Percentiles rank a stretch among this genome's conserved stretches.
Evolutionary conservation across 2,329 filamentous ascomycete species (phyloP).

Genomic region (Parastagonospora avenae): DNA sequence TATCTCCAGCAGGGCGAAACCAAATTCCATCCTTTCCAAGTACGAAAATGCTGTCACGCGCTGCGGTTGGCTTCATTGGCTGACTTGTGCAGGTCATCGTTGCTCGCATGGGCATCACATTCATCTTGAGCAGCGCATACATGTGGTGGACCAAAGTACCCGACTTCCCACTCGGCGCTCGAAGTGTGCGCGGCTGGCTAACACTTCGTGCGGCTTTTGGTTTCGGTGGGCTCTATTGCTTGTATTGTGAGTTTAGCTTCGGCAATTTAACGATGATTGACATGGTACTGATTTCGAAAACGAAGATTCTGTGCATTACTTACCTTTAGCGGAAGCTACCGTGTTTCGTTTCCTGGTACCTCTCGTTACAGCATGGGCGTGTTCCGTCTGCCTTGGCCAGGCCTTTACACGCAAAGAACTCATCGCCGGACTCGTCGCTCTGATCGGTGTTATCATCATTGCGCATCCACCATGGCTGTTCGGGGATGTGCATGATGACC

Average conservation of each 20-base stretch:
- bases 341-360: constrained; percentile 84
- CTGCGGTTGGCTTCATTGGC: background rate
- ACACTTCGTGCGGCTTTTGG: constrained; percentile 17
- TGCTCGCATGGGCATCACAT: constrained; percentile 73
- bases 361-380: constrained; percentile 74
- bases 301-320: constrained; percentile 67
- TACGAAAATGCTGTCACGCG: background rate
- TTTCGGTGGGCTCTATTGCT: constrained; percentile 18
- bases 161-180: constrained; percentile 17
- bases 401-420: constrained; percentile 76
- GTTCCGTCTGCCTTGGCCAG: constrained; percentile 72
- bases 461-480: constrained; percentile 69
- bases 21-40: constrained; percentile 16
- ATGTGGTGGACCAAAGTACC: constrained; percentile 66
- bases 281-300: constrained; percentile 46
- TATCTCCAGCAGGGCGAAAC: constrained; percentile 15
- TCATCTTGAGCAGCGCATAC: constrained; percentile 66
- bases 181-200: constrained; percentile 13
- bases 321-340: constrained; percentile 80
- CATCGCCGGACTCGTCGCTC: constrained; percentile 71
- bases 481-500: constrained; percentile 15
- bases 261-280: background rate
- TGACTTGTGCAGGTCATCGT: constrained; percentile 66
- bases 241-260: constrained; percentile 17
- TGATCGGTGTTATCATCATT: constrained; percentile 78